Conservation (phyloP, 495 filamentous ascomycete genomes). For the Penicillium fimorum region DNA sequence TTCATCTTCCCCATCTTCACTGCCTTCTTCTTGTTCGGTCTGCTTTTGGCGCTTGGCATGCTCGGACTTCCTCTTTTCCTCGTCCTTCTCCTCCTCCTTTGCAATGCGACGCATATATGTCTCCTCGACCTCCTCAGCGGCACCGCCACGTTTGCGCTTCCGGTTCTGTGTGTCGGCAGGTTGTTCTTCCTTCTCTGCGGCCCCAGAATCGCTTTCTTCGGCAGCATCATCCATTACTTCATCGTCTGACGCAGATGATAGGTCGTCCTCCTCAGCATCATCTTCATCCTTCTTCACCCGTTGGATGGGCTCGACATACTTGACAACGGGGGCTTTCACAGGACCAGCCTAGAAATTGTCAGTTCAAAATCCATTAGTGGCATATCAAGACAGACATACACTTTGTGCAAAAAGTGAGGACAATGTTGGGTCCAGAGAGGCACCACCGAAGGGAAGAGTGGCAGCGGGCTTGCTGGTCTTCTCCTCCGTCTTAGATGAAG, state of each 20-base stretch:
- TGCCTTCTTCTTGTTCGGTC: conserved; percentile 12
- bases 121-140: conserved; percentile 75
- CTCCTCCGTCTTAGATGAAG: conserved; percentile 27
- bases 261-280: conserved; percentile 41
- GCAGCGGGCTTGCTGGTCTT: conserved; percentile 16
- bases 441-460: conserved; percentile 36
- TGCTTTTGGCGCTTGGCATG: conserved; percentile 28
- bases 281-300: conserved; percentile 32
- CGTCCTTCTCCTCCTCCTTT: conserved; percentile 53
- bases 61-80: conserved; percentile 38
- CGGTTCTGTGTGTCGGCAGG: conserved; percentile 49
- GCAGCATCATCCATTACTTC: conserved; percentile 46
- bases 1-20: conserved; percentile 16
- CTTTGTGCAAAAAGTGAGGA: conserved; percentile 78
- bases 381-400: conserved; percentile 53
- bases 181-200: conserved; percentile 40
- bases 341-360: conserved; percentile 58
- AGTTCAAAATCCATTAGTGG: conserved; percentile 10
- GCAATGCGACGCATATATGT: conserved; percentile 74
- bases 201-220: conserved; percentile 33
- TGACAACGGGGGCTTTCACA: conserved; percentile 56
- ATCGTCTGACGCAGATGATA: conserved; percentile 37
- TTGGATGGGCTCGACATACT: conserved; percentile 35
- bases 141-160: conserved; percentile 74
- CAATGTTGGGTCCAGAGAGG: conserved; percentile 67